These are phyloP conservation scores for Solanum appendiculatum DNA, from an alignment of 257 asterid genomes.

Conservation along the genomic window DNA sequence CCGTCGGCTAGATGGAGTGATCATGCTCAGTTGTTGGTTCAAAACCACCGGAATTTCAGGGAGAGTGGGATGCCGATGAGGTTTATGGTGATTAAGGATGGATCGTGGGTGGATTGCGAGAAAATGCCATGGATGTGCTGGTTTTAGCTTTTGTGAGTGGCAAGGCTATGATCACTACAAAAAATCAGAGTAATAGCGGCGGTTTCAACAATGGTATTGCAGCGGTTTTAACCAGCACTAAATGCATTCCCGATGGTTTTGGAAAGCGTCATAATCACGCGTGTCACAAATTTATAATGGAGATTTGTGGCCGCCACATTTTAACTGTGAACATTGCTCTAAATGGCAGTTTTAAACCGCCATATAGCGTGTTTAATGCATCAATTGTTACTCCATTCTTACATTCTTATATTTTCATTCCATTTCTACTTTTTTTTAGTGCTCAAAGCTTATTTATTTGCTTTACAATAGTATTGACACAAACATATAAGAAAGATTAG, in stretches of 20 bases:
- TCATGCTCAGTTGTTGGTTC: constrained; percentile 23
- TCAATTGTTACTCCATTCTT: neutral
- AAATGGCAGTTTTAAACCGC: too few relatives aligned
- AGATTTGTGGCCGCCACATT: too few relatives aligned
- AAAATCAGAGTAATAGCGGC: too few relatives aligned
- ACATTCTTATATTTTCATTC: neutral
- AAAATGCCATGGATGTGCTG: constrained; percentile 22
- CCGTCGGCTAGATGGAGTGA: neutral
- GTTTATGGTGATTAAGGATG: constrained; percentile 39
- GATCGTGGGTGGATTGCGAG: constrained; percentile 54
- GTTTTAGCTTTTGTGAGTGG: constrained; percentile 38
- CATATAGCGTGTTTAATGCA: neutral
- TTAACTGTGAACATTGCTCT: too few relatives aligned
- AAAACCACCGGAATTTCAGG: constrained; percentile 49
- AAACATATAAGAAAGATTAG: too few relatives aligned
- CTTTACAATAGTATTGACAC: too few relatives aligned
- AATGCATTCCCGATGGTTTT: too few relatives aligned
- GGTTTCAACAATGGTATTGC: too few relatives aligned
- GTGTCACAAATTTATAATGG: too few relatives aligned
- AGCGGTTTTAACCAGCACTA: too few relatives aligned
- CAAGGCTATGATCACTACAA: constrained; percentile 7
- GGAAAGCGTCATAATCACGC: too few relatives aligned
- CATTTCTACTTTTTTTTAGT: neutral
- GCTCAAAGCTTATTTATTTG: neutral
- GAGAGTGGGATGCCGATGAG: constrained; percentile 37